Evolutionary conservation across 1,284 basidiomycete genomes (phyloP), one percentile per base, ranked within the genome.

Genomic region (Ceratobasidium sp.): DNA sequence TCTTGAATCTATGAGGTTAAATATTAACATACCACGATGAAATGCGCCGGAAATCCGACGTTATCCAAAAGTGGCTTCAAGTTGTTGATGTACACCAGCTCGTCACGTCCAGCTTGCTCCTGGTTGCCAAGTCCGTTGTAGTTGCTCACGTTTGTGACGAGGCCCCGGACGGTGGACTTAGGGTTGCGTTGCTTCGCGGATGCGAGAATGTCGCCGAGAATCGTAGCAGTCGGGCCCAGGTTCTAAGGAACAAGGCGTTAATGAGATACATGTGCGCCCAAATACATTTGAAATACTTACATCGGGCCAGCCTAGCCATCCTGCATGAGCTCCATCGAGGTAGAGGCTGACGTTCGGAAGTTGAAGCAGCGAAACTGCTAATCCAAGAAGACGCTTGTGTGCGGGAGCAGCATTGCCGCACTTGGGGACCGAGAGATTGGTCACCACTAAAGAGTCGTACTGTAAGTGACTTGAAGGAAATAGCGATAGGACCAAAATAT

Each of bases 371-470:
- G 73, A 44, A 16, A 75, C 59, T 14, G 72, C 73, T 1, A 72
- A 38, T 13, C 64, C 54, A 30, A 71, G 46, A 13, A 70, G 46
- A 14, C 74, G 47, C 59, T 76, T 74, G 30, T 76, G 70, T 11
- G 52, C 75, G 13, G 73, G 73, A 26, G 75, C 75, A 57, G 75
- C 75, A 41, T 75, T 75, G 26, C 55, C 75, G 49, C 74, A 76
- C 32, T 76, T 75, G 30, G 54, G 57, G 5, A 73, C 73, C 21
- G 59, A 47, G 28, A 76, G 73, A 50, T 76, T 76, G 57, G 74
- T 76, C 21, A 76, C 73, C 43, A 76, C 66, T 74, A 55, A 11
- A n/a, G 32, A 44, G 26, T 9, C 3, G 8, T 55, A 50, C 16
- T 50, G n/a, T 43, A 28, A 54, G 14, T 46, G 8, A 28, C n/a